phyloP scores from a whole-genome alignment of 169 alveolate species.

The Plasmodium reichenowi region DNA sequence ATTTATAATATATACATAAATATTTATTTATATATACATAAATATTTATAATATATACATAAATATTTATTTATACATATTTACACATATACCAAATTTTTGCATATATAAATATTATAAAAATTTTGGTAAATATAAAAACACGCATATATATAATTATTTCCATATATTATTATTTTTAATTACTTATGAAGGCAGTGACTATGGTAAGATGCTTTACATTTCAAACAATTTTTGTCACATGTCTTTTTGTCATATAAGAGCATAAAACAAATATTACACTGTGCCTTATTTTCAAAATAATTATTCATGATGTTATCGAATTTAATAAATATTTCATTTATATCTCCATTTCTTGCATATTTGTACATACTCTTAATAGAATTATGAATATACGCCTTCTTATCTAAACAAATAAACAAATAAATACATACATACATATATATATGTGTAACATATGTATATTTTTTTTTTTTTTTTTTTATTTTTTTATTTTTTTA shows the following conservation, averaged over 20 bases:
- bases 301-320: conserved; percentile 57
- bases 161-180: no score
- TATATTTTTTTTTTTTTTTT: not conserved
- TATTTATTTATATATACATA: not conserved
- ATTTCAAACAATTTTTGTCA: conserved; percentile 54
- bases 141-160: not conserved
- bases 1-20: not conserved
- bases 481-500: not conserved
- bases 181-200: conserved; percentile 64
- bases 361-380: conserved; percentile 72
- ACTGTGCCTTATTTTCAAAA: conserved; percentile 54
- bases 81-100: not conserved
- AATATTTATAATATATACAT: not conserved
- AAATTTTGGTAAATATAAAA: not conserved
- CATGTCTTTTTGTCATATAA: conserved; percentile 42
- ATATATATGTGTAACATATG: not conserved
- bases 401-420: conserved; percentile 11
- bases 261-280: conserved; percentile 69
- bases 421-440: not conserved
- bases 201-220: conserved; percentile 59
- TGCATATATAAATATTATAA: not conserved
- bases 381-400: conserved; percentile 55
- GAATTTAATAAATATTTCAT: conserved; percentile 62
- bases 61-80: not conserved
- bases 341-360: conserved; percentile 54